A percentile compares a stretch with the other conserved stretches of the same genome.
These are phyloP conservation scores for Jaminaea rosea DNA, from an alignment of 1,284 basidiomycete species.

Conservation along the genomic window DNA sequence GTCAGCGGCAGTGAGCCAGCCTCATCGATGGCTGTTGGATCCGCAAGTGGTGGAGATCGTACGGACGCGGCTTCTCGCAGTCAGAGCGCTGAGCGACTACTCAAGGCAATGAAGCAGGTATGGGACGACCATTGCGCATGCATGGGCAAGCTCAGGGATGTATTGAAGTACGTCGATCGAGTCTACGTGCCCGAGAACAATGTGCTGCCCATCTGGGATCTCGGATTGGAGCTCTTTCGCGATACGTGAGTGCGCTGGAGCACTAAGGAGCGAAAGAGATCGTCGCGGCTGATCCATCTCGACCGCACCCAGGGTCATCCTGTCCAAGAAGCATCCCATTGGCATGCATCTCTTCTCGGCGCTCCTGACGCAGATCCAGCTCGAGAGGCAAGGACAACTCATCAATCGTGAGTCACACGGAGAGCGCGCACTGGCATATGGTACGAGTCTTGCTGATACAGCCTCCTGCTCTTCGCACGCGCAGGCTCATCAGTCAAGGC, in stretches of 20 bases:
- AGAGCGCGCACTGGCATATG: too few relatives aligned
- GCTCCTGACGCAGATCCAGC: conserved; percentile 74
- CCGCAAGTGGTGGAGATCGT: conserved; percentile 18
- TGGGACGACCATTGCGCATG: conserved; percentile 92
- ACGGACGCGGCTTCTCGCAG: conserved; percentile 38
- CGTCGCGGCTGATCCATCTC: too few relatives aligned
- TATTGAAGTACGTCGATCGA: conserved; percentile 78
- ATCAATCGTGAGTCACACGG: too few relatives aligned
- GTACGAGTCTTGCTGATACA: too few relatives aligned
- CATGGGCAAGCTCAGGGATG: conserved; percentile 79
- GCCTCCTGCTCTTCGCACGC: too few relatives aligned
- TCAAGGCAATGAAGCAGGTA: conserved; percentile 72
- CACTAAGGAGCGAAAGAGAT: too few relatives aligned
- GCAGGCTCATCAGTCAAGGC: conserved; percentile 77
- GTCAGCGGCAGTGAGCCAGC: too few relatives aligned
- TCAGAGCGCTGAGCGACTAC: conserved; percentile 68
- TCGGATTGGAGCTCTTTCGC: conserved; percentile 76
- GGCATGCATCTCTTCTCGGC: conserved; percentile 71
- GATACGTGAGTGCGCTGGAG: too few relatives aligned
- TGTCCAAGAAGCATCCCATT: conserved; percentile 61
- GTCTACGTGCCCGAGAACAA: conserved; percentile 37
- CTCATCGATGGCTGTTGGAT: conserved; percentile 5
- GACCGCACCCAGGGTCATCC: too few relatives aligned
- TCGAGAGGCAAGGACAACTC: conserved; percentile 80
- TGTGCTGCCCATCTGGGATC: conserved; percentile 61